Percentiles rank a stretch among this genome's conserved stretches.
Evolutionary conservation across 352 stramenopile genomes (phyloP).

Genomic region (Globisporangium solare): DNA sequence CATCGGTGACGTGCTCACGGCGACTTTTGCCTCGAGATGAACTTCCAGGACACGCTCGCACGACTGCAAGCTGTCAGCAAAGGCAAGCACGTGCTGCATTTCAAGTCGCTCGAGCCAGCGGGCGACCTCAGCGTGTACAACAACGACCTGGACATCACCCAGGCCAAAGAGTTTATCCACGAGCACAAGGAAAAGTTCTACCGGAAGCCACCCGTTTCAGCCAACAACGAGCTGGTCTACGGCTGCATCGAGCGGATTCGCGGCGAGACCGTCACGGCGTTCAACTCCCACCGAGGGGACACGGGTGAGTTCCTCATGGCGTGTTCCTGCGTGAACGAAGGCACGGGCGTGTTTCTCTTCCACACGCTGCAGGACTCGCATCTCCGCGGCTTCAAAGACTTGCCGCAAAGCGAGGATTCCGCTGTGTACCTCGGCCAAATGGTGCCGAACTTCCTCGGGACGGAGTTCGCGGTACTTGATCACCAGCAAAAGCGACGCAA

Average conservation of each 20-base stretch:
- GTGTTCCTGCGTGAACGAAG: conserved; percentile 66
- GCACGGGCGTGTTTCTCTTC: conserved; percentile 70
- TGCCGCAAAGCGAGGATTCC: conserved; percentile 72
- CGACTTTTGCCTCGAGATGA: conserved; percentile 67
- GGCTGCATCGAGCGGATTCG: conserved; percentile 67
- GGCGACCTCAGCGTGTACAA: conserved; percentile 66
- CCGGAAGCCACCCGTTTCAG: conserved; percentile 17
- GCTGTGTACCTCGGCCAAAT: conserved; percentile 80
- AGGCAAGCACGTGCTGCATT: conserved; percentile 55
- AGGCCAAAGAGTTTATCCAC: conserved; percentile 72
- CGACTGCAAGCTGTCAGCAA: conserved; percentile 35
- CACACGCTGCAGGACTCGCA: conserved; percentile 80
- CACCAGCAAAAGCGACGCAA: conserved; percentile 63
- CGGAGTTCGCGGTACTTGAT: conserved; percentile 80
- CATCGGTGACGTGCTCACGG: conserved; percentile 66
- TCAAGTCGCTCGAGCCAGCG: conserved; percentile 63
- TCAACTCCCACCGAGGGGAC: conserved; percentile 81
- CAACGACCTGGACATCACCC: conserved; percentile 51
- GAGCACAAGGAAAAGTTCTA: conserved; percentile 79
- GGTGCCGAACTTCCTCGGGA: conserved; percentile 76
- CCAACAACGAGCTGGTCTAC: conserved; percentile 34
- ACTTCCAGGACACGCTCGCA: conserved; percentile 52
- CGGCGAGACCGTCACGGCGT: conserved; percentile 75
- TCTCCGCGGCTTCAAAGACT: conserved; percentile 57
- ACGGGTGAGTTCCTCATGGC: conserved; percentile 75